A percentile compares a stretch with the other conserved stretches of the same genome.
These are phyloP conservation scores for Penicillium brevicompactum DNA, from an alignment of 2,329 filamentous ascomycete species.

Conservation along the genomic window DNA sequence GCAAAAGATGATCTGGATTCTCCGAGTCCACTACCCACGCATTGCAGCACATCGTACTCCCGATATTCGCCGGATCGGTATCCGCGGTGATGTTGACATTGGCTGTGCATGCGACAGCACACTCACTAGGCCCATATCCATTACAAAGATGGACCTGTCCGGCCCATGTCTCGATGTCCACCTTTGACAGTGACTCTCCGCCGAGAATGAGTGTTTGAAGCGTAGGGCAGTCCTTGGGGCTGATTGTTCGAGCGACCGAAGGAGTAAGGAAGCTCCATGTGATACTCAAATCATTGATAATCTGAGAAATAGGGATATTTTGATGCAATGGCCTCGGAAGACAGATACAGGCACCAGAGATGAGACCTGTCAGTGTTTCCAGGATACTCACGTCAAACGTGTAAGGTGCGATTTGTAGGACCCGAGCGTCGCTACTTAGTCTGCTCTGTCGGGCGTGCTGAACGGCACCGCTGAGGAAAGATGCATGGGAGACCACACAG, in stretches of 20 bases:
- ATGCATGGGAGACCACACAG: not conserved
- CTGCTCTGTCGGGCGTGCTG: not conserved
- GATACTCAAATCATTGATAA: not conserved
- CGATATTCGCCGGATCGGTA: not conserved
- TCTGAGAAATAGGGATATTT: not conserved
- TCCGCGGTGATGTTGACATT: not conserved
- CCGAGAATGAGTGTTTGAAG: not conserved
- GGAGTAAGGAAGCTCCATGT: not conserved
- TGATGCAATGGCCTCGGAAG: not conserved
- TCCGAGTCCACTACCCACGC: not conserved
- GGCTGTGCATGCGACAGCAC: not conserved
- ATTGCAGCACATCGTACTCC: not conserved
- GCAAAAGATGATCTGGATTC: not conserved
- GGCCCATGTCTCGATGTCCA: not conserved
- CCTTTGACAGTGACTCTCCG: not conserved
- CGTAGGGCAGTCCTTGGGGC: not conserved
- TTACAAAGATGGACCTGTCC: not conserved
- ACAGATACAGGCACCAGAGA: not conserved
- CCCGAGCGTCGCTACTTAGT: not conserved
- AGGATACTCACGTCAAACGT: not conserved
- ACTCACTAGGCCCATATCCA: not conserved
- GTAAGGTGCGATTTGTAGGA: not conserved
- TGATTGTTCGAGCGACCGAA: not conserved
- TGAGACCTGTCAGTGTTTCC: not conserved
- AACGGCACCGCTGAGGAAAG: not conserved